These are phyloP conservation scores for Aspergillus baeticus DNA, from an alignment of 495 filamentous ascomycete genomes.

Conservation along the genomic window DNA sequence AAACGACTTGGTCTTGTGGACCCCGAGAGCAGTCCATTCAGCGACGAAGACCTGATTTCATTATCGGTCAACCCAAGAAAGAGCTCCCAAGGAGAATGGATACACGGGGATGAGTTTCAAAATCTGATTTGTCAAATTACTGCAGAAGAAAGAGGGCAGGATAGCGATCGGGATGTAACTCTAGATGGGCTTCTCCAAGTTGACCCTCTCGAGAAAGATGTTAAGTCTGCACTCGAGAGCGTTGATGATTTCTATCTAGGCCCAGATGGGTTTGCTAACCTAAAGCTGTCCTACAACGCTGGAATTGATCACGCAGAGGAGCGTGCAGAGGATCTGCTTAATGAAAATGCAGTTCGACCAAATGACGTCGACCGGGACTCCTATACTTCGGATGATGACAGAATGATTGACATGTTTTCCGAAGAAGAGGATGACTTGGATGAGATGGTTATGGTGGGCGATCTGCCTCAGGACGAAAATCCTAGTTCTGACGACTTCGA, in stretches of 20 bases:
- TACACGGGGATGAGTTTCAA: conserved; percentile 84
- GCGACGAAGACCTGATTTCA: conserved; percentile 73
- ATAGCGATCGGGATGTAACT: conserved; percentile 41
- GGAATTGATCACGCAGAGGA: conserved; percentile 24
- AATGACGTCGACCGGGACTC: conserved; percentile 44
- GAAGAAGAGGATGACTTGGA: conserved; percentile 23
- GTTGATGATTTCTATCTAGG: conserved; percentile 81
- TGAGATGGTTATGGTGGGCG: conserved; percentile 8
- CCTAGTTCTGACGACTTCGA: background rate
- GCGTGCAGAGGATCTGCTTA: conserved; percentile 41
- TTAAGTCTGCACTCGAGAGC: conserved; percentile 79
- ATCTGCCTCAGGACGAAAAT: conserved; percentile 9
- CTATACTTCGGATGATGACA: conserved; percentile 57
- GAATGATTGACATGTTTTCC: conserved; percentile 18
- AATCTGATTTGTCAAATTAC: conserved; percentile 60
- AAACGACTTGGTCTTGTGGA: conserved; percentile 59
- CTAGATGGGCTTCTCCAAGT: conserved; percentile 65
- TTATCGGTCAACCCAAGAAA: conserved; percentile 81
- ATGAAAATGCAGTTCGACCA: conserved; percentile 50
- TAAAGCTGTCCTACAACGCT: conserved; percentile 10
- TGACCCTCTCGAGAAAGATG: conserved; percentile 48
- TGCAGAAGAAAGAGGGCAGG: conserved; percentile 56
- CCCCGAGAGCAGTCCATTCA: conserved; percentile 70
- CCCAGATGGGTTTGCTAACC: conserved; percentile 44
- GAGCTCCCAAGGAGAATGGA: conserved; percentile 70